A percentile compares a stretch with the other conserved stretches of the same genome.
Conservation (phyloP, 2,329 filamentous ascomycete genomes). For the Cryphonectria naterciae region DNA sequence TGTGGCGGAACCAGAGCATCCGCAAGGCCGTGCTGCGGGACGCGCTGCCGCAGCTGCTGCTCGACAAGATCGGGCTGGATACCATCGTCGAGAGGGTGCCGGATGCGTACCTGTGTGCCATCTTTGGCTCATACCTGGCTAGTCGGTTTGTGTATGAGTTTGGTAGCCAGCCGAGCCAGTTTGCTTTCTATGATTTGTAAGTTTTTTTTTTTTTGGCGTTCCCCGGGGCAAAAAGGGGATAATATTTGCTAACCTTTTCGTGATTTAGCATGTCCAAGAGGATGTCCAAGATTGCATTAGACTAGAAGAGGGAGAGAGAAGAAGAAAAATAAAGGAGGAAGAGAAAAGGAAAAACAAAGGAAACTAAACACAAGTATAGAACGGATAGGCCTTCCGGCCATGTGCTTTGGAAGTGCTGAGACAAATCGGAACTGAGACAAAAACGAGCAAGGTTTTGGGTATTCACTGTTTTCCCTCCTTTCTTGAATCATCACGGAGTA, state of each 20-base stretch:
- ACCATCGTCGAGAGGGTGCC: constrained; percentile 86
- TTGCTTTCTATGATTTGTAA: constrained; percentile 98
- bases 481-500: not conserved
- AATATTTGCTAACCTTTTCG: constrained; percentile 37
- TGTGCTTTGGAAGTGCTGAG: not conserved
- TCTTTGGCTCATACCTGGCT: constrained; percentile 94
- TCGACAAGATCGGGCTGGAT: constrained; percentile 89
- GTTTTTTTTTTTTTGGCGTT: constrained; percentile 50
- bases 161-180: constrained; percentile 89
- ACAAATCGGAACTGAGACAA: too few species aligned
- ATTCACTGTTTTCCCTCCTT: not conserved
- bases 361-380: not conserved
- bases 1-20: constrained; percentile 84
- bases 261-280: constrained; percentile 65
- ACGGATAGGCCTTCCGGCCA: not conserved
- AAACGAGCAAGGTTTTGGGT: not conserved
- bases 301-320: not conserved
- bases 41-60: constrained; percentile 80
- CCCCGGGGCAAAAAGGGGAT: not conserved
- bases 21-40: constrained; percentile 79
- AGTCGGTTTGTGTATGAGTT: constrained; percentile 96
- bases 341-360: not conserved
- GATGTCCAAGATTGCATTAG: constrained; percentile 51
- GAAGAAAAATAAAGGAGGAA: not conserved
- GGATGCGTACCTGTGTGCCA: constrained; percentile 87